A percentile compares a stretch with the other conserved stretches of the same genome.
phyloP scores from a whole-genome alignment of 495 filamentous ascomycete species.

The Penicillium odoratum region DNA sequence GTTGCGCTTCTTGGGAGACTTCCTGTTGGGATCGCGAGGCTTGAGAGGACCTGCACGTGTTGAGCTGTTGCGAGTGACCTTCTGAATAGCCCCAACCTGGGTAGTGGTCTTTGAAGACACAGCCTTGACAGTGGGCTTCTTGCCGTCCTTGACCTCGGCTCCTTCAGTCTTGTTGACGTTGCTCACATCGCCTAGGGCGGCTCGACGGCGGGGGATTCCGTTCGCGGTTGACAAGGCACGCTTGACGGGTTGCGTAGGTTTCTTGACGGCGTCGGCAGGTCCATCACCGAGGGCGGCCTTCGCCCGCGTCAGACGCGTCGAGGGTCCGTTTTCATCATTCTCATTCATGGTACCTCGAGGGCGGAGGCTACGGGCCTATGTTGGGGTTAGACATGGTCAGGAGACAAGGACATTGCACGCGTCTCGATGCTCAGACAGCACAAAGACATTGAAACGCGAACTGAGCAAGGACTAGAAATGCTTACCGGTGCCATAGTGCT shows the following conservation, averaged over 20 bases:
- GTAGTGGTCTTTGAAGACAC: slow-evolving; percentile 70
- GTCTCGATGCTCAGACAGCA: slow-evolving; percentile 7
- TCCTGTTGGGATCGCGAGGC: slow-evolving; percentile 35
- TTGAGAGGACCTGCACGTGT: slow-evolving; percentile 63
- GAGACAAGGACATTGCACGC: slow-evolving; percentile 8
- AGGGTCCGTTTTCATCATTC: slow-evolving; percentile 85
- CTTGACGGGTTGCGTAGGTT: slow-evolving; percentile 74
- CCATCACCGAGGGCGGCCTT: slow-evolving; percentile 74
- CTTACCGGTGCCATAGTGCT: slow-evolving; percentile 49
- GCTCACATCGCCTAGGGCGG: slow-evolving; percentile 89
- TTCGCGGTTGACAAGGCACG: slow-evolving; percentile 58
- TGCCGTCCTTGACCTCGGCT: slow-evolving; percentile 58
- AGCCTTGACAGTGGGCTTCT: slow-evolving; percentile 65
- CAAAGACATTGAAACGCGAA: slow-evolving; percentile 6
- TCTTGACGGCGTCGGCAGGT: slow-evolving; percentile 61
- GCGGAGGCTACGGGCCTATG: slow-evolving; percentile 56
- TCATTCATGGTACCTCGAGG: slow-evolving; percentile 77
- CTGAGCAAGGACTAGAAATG: slow-evolving; percentile 9
- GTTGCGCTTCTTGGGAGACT: not conserved
- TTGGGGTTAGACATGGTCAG: slow-evolving; percentile 14
- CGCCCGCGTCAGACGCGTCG: slow-evolving; percentile 85
- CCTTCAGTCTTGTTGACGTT: slow-evolving; percentile 80
- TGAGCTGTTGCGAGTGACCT: slow-evolving; percentile 65
- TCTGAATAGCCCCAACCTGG: slow-evolving; percentile 59
- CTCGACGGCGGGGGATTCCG: slow-evolving; percentile 61